Evolutionary conservation across 306 rosid species (phyloP).

Genomic region (Vigna trinervia): DNA sequence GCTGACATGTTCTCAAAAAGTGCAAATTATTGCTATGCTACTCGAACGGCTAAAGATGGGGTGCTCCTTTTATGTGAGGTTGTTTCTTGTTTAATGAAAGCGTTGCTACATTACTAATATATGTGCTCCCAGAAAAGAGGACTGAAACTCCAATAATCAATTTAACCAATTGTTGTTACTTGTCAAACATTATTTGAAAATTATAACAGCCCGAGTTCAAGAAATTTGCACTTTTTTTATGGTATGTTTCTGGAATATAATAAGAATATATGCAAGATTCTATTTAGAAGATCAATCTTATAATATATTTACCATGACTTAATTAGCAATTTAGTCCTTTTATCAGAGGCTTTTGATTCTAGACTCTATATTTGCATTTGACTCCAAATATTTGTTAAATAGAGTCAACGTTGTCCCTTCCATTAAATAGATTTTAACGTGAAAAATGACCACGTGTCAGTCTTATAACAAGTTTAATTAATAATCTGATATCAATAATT

Average conservation of each 20-base stretch:
- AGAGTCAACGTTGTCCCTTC: too few species aligned
- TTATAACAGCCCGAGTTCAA: constrained; percentile 26
- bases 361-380: too few species aligned
- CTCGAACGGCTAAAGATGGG: constrained; percentile 59
- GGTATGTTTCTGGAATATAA: constrained; percentile 18
- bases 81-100: constrained; percentile 43
- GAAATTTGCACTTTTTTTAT: constrained; percentile 30
- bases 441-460: too few species aligned
- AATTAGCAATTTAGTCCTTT: too few species aligned
- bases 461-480: too few species aligned
- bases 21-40: constrained; percentile 90
- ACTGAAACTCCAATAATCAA: constrained; percentile 32
- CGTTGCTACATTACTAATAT: constrained; percentile 10
- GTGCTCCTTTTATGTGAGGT: constrained; percentile 98
- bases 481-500: too few species aligned
- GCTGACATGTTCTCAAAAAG: constrained; percentile 99
- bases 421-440: too few species aligned
- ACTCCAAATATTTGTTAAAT: too few species aligned
- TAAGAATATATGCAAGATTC: constrained; percentile 23
- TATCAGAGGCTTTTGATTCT: too few species aligned
- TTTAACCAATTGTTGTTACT: constrained; percentile 26
- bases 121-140: not conserved
- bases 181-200: constrained; percentile 35
- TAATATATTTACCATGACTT: constrained; percentile 7
- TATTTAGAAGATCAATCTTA: constrained; percentile 34